Evolutionary conservation across 768 basidiomycete genomes (phyloP).

Genomic region (Termitomyces sp.): DNA sequence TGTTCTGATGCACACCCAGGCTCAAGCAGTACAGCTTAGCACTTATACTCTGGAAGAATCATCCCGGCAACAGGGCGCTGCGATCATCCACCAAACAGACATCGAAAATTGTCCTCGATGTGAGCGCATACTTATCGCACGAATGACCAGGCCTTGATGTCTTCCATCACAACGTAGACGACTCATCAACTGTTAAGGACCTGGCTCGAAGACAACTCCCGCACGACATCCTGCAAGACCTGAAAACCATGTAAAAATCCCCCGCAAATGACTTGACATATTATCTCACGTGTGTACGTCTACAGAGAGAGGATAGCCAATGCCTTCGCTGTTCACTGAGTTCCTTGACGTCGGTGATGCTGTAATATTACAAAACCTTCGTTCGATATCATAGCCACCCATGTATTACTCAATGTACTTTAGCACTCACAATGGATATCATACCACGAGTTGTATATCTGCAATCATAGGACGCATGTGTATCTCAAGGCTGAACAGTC

Average conservation of each 20-base stretch:
- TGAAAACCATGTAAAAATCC: slow-evolving; percentile 22
- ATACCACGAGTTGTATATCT: neutral
- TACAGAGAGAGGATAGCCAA: slow-evolving; percentile 28
- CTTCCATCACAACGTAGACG: neutral
- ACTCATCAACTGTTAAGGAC: neutral
- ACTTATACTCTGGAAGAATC: slow-evolving; percentile 2
- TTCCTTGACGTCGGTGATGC: neutral
- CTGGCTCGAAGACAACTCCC: slow-evolving; percentile 10
- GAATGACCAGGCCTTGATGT: neutral
- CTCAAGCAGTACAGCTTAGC: neutral
- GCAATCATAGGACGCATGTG: neutral
- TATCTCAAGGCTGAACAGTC: neutral
- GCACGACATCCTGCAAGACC: slow-evolving; percentile 24
- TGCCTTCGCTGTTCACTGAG: slow-evolving; percentile 19
- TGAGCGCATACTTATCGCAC: neutral
- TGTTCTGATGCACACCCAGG: neutral
- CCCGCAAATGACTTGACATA: neutral
- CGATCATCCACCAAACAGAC: neutral
- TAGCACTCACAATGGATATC: neutral
- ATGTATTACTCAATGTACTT: slow-evolving; percentile 8
- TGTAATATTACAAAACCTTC: neutral
- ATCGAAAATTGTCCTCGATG: slow-evolving; percentile 4
- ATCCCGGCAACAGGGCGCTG: neutral
- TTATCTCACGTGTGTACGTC: neutral
- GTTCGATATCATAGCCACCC: neutral